Conservation (phyloP, 164 flowering plant species). For the Vitis riparia region DNA sequence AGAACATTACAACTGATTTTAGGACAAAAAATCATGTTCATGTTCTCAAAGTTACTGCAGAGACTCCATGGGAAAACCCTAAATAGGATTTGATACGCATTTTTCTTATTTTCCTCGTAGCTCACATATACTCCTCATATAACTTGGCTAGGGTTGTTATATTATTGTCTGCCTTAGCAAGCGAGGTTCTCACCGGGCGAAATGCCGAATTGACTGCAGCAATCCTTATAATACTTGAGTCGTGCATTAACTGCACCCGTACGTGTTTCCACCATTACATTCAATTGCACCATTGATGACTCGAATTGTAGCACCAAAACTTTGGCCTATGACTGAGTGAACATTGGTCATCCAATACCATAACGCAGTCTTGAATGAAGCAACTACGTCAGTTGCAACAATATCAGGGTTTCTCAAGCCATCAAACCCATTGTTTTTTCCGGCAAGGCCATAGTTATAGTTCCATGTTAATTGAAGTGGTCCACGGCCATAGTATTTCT, state of each 20-base stretch:
- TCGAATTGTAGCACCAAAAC: constrained; percentile 63
- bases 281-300: constrained; percentile 58
- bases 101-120: too few species aligned
- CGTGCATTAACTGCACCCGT: constrained; percentile 34
- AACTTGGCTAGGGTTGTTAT: too few species aligned
- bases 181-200: constrained; percentile 43
- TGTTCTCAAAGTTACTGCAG: too few species aligned
- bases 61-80: too few species aligned
- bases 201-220: constrained; percentile 49
- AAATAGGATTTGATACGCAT: too few species aligned
- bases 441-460: constrained; percentile 71
- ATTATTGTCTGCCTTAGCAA: constrained; percentile 20
- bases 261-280: constrained; percentile 42
- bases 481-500: constrained; percentile 59
- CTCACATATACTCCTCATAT: too few species aligned
- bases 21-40: too few species aligned
- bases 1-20: too few species aligned
- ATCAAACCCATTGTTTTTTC: constrained; percentile 42
- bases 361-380: constrained; percentile 55
- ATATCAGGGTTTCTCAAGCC: constrained; percentile 53
- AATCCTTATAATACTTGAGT: constrained; percentile 35
- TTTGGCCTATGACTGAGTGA: constrained; percentile 40
- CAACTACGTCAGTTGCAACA: constrained; percentile 37
- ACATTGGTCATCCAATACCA: constrained; percentile 65
- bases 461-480: constrained; percentile 73